Conservation (phyloP, 1,139 yeast species). For the Blastobotrys elegans region DNA sequence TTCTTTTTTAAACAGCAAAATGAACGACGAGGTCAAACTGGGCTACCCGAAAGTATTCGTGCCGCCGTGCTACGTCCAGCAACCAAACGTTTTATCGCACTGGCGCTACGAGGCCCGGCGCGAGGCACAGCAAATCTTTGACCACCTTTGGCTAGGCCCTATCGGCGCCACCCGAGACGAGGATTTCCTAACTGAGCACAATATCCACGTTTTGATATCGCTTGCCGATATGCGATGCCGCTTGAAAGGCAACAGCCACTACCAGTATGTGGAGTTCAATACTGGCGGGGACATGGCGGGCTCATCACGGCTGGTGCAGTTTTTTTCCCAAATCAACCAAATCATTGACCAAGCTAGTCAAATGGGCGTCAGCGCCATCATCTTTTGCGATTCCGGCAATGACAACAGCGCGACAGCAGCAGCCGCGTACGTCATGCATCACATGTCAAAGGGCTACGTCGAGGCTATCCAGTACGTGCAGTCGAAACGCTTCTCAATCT, state of each 20-base stretch:
- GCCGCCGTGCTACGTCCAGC: conserved; percentile 28
- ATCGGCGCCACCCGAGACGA: conserved; percentile 22
- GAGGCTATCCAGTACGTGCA: conserved; percentile 32
- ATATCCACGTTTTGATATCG: conserved; percentile 26
- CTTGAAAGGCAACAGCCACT: conserved; percentile 12
- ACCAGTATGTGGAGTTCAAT: conserved; percentile 16
- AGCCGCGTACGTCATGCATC: conserved; percentile 29
- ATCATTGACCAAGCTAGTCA: conserved; percentile 15
- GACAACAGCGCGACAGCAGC: conserved; percentile 31
- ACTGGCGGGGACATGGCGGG: conserved; percentile 18
- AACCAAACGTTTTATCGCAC: conserved; percentile 23
- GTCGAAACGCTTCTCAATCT: conserved; percentile 28
- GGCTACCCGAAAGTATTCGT: conserved; percentile 24
- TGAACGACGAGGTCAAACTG: conserved; percentile 8
- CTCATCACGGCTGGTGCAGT: conserved; percentile 15
- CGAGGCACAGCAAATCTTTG: conserved; percentile 27
- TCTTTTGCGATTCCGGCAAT: conserved; percentile 36
- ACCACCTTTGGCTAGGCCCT: conserved; percentile 34
- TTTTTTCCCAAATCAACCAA: conserved; percentile 18
- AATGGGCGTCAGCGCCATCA: conserved; percentile 20
- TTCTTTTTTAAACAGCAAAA: not conserved
- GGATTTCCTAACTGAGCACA: conserved; percentile 22
- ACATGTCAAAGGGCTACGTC: conserved; percentile 18
- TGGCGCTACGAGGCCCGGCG: conserved; percentile 32
- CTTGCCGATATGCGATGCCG: conserved; percentile 12